Evolutionary conservation across 768 basidiomycete species (phyloP).

Genomic region (Lepiota subincarnata): DNA sequence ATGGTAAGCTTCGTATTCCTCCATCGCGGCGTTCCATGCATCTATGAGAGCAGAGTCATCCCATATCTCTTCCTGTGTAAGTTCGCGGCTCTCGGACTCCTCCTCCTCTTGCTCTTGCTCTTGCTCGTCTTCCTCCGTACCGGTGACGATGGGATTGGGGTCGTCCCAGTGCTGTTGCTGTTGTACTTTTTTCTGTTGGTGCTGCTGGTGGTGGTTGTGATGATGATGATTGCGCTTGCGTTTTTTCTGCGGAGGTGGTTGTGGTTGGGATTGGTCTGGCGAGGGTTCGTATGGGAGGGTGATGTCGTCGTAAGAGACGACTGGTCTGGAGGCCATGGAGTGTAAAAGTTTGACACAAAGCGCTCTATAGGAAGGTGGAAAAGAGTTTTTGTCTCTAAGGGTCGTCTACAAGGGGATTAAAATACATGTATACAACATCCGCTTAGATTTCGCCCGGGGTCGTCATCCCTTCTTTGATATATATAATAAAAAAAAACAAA

Average conservation of each 20-base stretch:
- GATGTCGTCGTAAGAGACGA: conserved; percentile 66
- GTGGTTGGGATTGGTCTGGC: conserved; percentile 3
- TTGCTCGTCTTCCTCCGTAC: conserved; percentile 6
- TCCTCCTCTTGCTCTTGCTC: conserved; percentile 19
- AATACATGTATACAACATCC: conserved; percentile 1
- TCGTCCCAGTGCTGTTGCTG: conserved; percentile 40
- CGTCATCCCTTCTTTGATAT: too few species aligned
- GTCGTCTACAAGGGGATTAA: background rate
- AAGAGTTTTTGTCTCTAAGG: background rate
- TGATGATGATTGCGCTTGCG: conserved; percentile 41
- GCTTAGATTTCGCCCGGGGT: background rate
- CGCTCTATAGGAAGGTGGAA: background rate
- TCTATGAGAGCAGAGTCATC: conserved; percentile 80
- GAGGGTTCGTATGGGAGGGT: conserved; percentile 35
- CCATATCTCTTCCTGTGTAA: conserved; percentile 78
- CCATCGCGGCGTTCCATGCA: conserved; percentile 81
- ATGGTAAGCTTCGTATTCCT: conserved; percentile 73
- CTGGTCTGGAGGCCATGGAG: conserved; percentile 33
- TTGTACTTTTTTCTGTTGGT: conserved; percentile 19
- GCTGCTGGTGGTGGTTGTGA: conserved; percentile 25
- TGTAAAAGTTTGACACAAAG: background rate
- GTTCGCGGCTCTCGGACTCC: conserved; percentile 50
- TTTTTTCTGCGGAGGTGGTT: conserved; percentile 39
- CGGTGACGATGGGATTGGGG: conserved; percentile 20
- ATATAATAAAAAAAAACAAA: background rate